Conservation (phyloP, 108 stramenopile species). For the Cyclotella kingstonii region DNA sequence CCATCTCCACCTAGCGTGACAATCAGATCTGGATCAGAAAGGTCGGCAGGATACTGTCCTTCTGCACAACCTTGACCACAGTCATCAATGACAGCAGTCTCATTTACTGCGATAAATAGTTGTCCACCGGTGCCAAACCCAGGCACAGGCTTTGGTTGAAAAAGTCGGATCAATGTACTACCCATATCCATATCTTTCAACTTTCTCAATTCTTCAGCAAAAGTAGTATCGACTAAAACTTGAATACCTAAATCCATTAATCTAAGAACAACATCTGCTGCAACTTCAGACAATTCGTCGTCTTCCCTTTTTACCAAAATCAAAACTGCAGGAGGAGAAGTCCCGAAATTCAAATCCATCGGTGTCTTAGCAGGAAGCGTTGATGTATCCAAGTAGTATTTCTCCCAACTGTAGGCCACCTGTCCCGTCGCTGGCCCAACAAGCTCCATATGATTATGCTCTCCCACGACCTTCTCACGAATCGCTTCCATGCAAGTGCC, state of each 20-base stretch:
- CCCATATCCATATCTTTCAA: slow-evolving; percentile 45
- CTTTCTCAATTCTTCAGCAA: slow-evolving; percentile 59
- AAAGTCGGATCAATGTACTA: slow-evolving; percentile 54
- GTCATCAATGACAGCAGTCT: not conserved
- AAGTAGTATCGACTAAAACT: slow-evolving; percentile 59
- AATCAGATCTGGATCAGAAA: slow-evolving; percentile 61
- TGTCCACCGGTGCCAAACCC: slow-evolving; percentile 55
- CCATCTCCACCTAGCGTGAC: slow-evolving; percentile 87
- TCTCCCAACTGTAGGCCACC: slow-evolving; percentile 70
- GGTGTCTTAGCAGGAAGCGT: too few species aligned
- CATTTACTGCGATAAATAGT: slow-evolving; percentile 1
- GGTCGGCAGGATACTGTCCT: slow-evolving; percentile 30
- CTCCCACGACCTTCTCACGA: slow-evolving; percentile 71
- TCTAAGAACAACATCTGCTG: slow-evolving; percentile 57
- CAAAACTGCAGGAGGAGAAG: slow-evolving; percentile 54
- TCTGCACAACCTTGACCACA: slow-evolving; percentile 13
- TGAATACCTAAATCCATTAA: slow-evolving; percentile 49
- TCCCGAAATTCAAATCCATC: not conserved
- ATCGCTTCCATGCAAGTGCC: slow-evolving; percentile 52
- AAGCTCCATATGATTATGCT: slow-evolving; percentile 72
- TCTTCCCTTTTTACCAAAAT: slow-evolving; percentile 71
- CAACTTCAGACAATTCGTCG: slow-evolving; percentile 51
- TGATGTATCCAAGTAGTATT: slow-evolving; percentile 3
- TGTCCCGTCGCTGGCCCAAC: slow-evolving; percentile 83
- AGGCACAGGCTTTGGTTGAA: slow-evolving; percentile 59